Evolutionary conservation across 306 rosid species (phyloP), one percentile per base, ranked within the genome.

Genomic region (Lathyrus oleraceus): DNA sequence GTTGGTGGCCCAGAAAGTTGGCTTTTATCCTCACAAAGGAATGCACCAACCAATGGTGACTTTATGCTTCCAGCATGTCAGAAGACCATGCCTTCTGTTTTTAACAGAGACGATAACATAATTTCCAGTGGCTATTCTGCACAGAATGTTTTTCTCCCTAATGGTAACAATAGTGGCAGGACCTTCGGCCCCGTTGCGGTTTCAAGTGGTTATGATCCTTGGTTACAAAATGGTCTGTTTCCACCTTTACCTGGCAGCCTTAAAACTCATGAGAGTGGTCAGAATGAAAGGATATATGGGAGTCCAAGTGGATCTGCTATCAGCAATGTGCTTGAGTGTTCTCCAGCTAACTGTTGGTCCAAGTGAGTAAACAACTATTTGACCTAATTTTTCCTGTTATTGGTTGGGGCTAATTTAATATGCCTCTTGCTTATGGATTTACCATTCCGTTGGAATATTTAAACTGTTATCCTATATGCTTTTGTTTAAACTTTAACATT

Each of bases 1-100:
- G 87, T 81, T n/a, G 87, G 97, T 73, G 86, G 91, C 43, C 84
- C 95, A 4, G 86, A 81, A 57, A 82, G 87, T 87, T 91, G 97
- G 99, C 85, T 88, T 78, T 76, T 79, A 49, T 76, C 88, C 61
- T 73, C 89, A 7, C 95, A 87, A 70, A 79, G 74, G 78, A 90
- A 86, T 52, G 52, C 81, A 71, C 70, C 82, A 63, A 85, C 81
- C 72, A 87, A 80, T 78, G 92, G 86, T 56, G 96, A 91, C 53
- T 78, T 76, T 66, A 60, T 81, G 69, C 86, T 79, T 67, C 87
- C 88, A 39, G 80, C 90, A 48, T 79, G 91, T 83, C 96, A 90
- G 80, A 92, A 82, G 48, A 81, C 87, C 25, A 71, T 69, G 73
- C 87, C 87, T 49, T 87, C 94, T 52, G 74, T 89, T 65, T 87